Percentiles rank a stretch among this genome's conserved stretches.
phyloP scores from a whole-genome alignment of 768 basidiomycete species.

The Leccinum uliginosum region DNA sequence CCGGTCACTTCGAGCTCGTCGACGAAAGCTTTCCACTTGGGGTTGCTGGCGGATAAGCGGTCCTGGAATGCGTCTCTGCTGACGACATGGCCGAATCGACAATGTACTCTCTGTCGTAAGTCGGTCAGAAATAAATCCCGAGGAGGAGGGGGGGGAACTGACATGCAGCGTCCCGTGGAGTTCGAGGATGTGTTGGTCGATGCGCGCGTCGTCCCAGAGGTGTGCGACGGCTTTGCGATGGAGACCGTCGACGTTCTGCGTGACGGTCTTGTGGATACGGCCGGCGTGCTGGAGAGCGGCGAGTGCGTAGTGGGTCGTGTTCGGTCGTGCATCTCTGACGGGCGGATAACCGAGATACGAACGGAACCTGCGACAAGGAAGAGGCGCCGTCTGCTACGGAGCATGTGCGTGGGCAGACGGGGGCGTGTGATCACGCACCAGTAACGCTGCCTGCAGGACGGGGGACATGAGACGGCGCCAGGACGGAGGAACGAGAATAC shows the following conservation, averaged over 20 bases:
- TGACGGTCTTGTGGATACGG: constrained; percentile 62
- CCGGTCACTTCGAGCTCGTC: constrained; percentile 60
- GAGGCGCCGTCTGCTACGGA: too few species aligned
- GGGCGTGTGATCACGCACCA: constrained; percentile 42
- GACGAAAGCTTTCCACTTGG: constrained; percentile 68
- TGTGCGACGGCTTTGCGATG: constrained; percentile 72
- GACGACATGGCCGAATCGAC: constrained; percentile 66
- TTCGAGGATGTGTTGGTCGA: constrained; percentile 57
- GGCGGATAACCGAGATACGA: constrained; percentile 85
- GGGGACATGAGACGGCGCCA: constrained; percentile 6
- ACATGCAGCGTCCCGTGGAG: constrained; percentile 89
- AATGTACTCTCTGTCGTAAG: constrained; percentile 58
- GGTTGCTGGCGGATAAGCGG: constrained; percentile 68
- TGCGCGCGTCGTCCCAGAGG: constrained; percentile 37
- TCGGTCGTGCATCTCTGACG: constrained; percentile 78
- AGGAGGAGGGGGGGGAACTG: too few species aligned
- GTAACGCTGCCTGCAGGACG: constrained; percentile 66
- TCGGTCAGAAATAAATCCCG: constrained; percentile 13
- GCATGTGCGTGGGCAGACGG: neutral
- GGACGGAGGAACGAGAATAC: constrained; percentile 16
- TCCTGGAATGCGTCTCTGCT: constrained; percentile 70
- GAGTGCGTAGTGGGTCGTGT: constrained; percentile 84
- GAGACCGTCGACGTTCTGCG: constrained; percentile 92
- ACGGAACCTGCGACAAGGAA: constrained; percentile 44
- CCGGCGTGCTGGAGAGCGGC: constrained; percentile 75